Base-by-base conservation (phyloP, 2,329 filamentous ascomycete species). In the Sporothrix inflata region DNA sequence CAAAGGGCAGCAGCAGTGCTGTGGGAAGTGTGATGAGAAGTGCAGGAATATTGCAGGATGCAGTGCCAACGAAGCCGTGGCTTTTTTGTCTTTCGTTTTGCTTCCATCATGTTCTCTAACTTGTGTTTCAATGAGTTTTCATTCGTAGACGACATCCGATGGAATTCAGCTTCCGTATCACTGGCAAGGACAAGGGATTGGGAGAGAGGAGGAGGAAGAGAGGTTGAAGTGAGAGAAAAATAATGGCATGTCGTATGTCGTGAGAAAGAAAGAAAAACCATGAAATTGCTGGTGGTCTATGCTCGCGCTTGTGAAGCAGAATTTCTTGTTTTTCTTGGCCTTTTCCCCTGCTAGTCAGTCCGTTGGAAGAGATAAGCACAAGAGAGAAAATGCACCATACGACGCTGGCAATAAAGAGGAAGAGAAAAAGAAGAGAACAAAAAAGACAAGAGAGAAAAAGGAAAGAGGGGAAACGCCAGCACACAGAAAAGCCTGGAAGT, bases 261-360 rank as follows among this genome's bases (percentile, higher is more conserved):
- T 40, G 61, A 68, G 65, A 42, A 67, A 42, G 21, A 61, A 12
- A 60, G 55, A 27, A 49, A 27, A 30, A 19, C 4, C 16, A 27
- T 40, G 30, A 68, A 68, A 68, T 69, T 69, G 49, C 49, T 68
- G 66, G 34, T 55, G 66, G 66, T 42, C 49, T 55, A 42, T 69
- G 66, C 49, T 53, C 34, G 27, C 30, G 27, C 66, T 69, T 40
- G 42, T 16, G n/a, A 57, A 57, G 34, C 34, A 67, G 45, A 11
- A n/a, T 6, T 69, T 57, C 47, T 53, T 53, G 45, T 21, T 53
- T 68, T 53, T 53, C 30, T 27, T 21, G 12, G 45, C 42, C 14
- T 19, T 51, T 21, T 30, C 38, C 38, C 61, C 61, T 65, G 61
- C 40, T 65, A 45, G 38, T 47, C 12, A 21, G 11, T 40, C 40